These are phyloP conservation scores for Sutorius eximius DNA, from an alignment of 1,284 basidiomycete species.

Conservation along the genomic window DNA sequence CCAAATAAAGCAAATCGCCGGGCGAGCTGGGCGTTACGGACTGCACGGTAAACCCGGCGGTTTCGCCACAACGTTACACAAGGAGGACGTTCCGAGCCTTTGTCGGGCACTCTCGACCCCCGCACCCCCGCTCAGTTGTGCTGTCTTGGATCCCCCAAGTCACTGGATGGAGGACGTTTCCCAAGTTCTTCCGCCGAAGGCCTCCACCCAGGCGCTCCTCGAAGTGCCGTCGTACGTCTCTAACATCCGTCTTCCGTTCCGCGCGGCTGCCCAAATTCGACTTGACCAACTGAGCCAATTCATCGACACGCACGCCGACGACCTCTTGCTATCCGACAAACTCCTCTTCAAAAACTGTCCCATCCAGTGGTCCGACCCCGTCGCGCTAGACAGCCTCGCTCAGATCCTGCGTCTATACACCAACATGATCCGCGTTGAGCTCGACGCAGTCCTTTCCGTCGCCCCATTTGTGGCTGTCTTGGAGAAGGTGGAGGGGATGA, in stretches of 20 bases:
- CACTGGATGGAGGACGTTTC: conserved; percentile 30
- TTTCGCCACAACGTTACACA: conserved; percentile 69
- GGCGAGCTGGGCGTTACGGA: conserved; percentile 92
- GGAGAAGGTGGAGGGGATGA: conserved; percentile 40
- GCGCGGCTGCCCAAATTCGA: conserved; percentile 36
- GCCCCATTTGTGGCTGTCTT: no score
- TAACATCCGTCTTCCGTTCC: conserved; percentile 46
- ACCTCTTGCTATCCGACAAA: conserved; percentile 52
- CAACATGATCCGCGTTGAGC: conserved; percentile 38
- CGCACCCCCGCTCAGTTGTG: conserved; percentile 36
- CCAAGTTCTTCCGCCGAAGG: conserved; percentile 41
- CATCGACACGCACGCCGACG: conserved; percentile 42
- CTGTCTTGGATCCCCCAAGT: conserved; percentile 33
- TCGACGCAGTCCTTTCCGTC: no score
- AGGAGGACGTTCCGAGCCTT: conserved; percentile 67
- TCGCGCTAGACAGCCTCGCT: conserved; percentile 35
- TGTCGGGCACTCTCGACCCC: conserved; percentile 43
- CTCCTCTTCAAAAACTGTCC: conserved; percentile 48
- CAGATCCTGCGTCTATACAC: conserved; percentile 40
- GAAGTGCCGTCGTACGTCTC: conserved; percentile 51
- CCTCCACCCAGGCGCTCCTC: conserved; percentile 41
- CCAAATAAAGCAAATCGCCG: conserved; percentile 95
- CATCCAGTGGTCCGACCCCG: conserved; percentile 43
- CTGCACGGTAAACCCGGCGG: conserved; percentile 61
- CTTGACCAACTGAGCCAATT: conserved; percentile 41